These are phyloP conservation scores for Hypoxylon subgilvum DNA, from an alignment of 495 filamentous ascomycete genomes.

Conservation along the genomic window DNA sequence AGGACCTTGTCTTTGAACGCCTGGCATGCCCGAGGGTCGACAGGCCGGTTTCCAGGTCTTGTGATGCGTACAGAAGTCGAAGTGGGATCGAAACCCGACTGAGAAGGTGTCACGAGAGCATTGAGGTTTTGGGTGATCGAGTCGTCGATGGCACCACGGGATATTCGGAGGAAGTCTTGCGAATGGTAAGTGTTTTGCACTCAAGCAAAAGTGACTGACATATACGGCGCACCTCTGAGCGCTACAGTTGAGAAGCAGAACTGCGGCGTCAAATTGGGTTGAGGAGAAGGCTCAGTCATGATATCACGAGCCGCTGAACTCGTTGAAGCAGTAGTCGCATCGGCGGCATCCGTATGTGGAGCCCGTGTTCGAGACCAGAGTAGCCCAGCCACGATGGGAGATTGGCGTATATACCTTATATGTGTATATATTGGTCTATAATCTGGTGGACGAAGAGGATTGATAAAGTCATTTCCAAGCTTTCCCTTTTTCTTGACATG, in stretches of 20 bases:
- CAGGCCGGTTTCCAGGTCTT: conserved; percentile 59
- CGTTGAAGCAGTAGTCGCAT: conserved; percentile 24
- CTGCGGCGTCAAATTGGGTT: conserved; percentile 76
- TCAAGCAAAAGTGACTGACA: not conserved
- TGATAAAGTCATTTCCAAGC: conserved; percentile 8
- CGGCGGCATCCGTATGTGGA: conserved; percentile 45
- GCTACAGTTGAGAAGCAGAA: conserved; percentile 91
- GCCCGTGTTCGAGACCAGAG: conserved; percentile 54
- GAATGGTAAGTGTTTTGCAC: conserved; percentile 6
- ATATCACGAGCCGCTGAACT: conserved; percentile 37
- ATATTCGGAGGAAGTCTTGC: conserved; percentile 90
- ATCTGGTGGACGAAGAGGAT: not conserved
- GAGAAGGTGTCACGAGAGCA: conserved; percentile 79
- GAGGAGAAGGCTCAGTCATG: conserved; percentile 68
- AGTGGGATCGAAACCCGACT: conserved; percentile 75
- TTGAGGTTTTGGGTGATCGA: conserved; percentile 93
- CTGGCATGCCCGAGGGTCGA: conserved; percentile 67
- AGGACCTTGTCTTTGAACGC: conserved; percentile 79
- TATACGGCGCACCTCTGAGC: conserved; percentile 69
- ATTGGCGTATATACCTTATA: conserved; percentile 2
- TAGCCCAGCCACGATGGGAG: conserved; percentile 53
- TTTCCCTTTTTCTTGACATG: not conserved
- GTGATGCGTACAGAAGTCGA: conserved; percentile 65
- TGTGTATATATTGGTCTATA: conserved; percentile 11
- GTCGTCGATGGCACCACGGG: conserved; percentile 85